Percentiles rank a stretch among this genome's conserved stretches.
These are phyloP conservation scores for Canavalia ensiformis DNA, from an alignment of 306 rosid genomes.

Conservation along the genomic window DNA sequence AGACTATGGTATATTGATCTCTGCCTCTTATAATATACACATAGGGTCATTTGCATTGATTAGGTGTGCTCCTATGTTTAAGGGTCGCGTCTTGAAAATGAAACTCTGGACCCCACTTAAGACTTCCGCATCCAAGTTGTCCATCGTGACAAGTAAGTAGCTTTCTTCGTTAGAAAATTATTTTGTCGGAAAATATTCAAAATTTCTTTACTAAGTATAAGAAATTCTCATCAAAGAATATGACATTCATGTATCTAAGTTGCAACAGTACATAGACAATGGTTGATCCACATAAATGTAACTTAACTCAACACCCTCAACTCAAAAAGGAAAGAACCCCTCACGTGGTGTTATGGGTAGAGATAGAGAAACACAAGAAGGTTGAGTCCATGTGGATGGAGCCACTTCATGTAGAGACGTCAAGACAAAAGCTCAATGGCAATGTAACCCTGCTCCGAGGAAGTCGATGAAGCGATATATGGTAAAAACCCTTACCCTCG, in stretches of 20 bases:
- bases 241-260: too few species aligned
- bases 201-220: too few species aligned
- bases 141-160: background rate
- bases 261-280: background rate
- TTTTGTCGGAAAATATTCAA: background rate
- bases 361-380: background rate
- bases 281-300: background rate
- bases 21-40: too few species aligned
- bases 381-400: background rate
- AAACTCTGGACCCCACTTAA: background rate
- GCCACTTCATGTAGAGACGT: too few species aligned
- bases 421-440: background rate
- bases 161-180: too few species aligned
- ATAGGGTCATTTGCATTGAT: background rate
- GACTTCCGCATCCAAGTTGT: background rate
- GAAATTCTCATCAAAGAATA: too few species aligned
- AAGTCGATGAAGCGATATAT: constrained; percentile 12
- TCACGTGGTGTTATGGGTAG: background rate
- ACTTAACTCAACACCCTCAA: too few species aligned
- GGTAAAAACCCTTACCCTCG: background rate
- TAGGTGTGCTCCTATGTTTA: background rate
- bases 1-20: too few species aligned
- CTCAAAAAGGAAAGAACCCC: background rate
- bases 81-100: background rate
- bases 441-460: constrained; percentile 18